phyloP scores from a whole-genome alignment of 768 basidiomycete genomes.

The Suillus ampliporus region DNA sequence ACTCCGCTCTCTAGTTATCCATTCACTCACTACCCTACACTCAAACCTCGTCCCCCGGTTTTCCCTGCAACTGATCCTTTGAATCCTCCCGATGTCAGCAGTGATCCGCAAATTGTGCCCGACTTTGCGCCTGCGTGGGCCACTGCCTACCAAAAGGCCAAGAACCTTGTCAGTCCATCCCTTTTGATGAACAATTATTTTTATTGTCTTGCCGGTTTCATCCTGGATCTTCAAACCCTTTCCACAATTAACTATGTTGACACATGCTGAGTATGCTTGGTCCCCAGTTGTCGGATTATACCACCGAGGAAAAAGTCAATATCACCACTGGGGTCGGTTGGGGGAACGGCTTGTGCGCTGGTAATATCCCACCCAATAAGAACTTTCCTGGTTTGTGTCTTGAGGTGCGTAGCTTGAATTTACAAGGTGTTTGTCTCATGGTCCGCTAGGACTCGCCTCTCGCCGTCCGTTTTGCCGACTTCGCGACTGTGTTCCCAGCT shows the following conservation, averaged over 20 bases:
- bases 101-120: conserved; percentile 39
- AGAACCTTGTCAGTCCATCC: conserved; percentile 46
- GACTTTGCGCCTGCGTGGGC: conserved; percentile 54
- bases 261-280: conserved; percentile 8
- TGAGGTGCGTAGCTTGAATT: conserved; percentile 44
- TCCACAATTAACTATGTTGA: neutral
- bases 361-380: conserved; percentile 53
- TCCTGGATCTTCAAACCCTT: neutral
- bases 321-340: conserved; percentile 26
- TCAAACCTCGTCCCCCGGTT: conserved; percentile 51
- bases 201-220: neutral
- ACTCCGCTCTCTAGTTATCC: conserved; percentile 41
- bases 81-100: conserved; percentile 55
- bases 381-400: conserved; percentile 67
- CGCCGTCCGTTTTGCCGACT: conserved; percentile 47
- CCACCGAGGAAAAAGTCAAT: conserved; percentile 29
- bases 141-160: conserved; percentile 58
- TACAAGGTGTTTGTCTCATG: neutral
- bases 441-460: conserved; percentile 36
- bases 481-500: conserved; percentile 54
- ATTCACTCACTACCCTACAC: conserved; percentile 61
- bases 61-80: conserved; percentile 58
- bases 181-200: neutral
- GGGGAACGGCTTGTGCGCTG: conserved; percentile 62
- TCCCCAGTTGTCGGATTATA: conserved; percentile 44